Percentiles rank a stretch among this genome's conserved stretches.
These are phyloP conservation scores for Moesziomyces sp. DNA, from an alignment of 1,284 basidiomycete species.

Conservation along the genomic window DNA sequence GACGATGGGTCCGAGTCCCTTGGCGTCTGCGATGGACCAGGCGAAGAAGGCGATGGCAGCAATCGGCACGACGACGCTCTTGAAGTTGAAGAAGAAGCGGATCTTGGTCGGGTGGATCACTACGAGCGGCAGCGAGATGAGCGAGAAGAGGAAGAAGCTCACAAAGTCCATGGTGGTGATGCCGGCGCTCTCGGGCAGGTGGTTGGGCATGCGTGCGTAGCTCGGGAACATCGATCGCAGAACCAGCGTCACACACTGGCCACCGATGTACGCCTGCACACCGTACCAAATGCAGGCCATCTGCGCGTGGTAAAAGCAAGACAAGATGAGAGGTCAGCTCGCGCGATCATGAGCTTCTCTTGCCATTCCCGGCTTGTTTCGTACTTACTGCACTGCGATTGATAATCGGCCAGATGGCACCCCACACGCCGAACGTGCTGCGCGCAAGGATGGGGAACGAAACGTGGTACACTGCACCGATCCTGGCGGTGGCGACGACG, in stretches of 20 bases:
- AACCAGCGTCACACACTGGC: slow-evolving; percentile 77
- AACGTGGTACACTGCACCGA: slow-evolving; percentile 72
- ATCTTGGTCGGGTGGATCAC: slow-evolving; percentile 85
- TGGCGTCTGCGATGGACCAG: slow-evolving; percentile 81
- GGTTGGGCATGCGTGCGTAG: slow-evolving; percentile 77
- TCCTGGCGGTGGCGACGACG: slow-evolving; percentile 81
- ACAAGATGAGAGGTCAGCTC: no score
- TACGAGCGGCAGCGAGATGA: slow-evolving; percentile 80
- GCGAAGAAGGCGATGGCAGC: slow-evolving; percentile 77
- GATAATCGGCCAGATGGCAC: slow-evolving; percentile 83
- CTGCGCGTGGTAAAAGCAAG: no score
- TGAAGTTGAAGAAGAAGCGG: slow-evolving; percentile 82
- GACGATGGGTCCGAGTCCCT: slow-evolving; percentile 80
- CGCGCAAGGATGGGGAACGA: slow-evolving; percentile 83
- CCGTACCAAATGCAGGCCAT: slow-evolving; percentile 76
- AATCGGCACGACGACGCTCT: slow-evolving; percentile 75
- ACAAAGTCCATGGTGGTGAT: slow-evolving; percentile 78
- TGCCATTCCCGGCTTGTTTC: no score
- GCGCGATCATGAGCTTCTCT: no score
- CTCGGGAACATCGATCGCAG: slow-evolving; percentile 75
- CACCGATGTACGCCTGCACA: slow-evolving; percentile 72
- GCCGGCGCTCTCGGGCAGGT: slow-evolving; percentile 77
- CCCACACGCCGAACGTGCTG: slow-evolving; percentile 79
- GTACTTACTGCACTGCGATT: no score
- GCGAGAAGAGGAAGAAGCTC: slow-evolving; percentile 87